phyloP scores from a whole-genome alignment of 1,284 basidiomycete genomes.

The Microbotryomycetes sp. region DNA sequence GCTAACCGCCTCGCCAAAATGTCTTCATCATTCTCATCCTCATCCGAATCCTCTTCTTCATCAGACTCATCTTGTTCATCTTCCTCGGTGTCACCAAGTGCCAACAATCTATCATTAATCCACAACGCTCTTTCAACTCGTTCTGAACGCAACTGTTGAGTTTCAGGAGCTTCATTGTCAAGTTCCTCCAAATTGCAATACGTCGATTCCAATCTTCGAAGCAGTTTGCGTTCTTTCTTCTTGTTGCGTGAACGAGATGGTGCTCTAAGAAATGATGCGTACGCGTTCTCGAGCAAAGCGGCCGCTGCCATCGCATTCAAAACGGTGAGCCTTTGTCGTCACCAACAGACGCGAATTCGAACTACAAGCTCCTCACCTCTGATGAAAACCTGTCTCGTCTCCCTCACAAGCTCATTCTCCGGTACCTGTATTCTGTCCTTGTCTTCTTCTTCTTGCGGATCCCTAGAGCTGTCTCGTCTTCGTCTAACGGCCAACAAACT shows the following conservation, averaged over 20 bases:
- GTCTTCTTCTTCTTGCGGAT: constrained; percentile 42
- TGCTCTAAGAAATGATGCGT: constrained; percentile 26
- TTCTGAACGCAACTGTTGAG: constrained; percentile 20
- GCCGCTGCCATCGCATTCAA: constrained; percentile 16
- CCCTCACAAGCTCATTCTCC: constrained; percentile 32
- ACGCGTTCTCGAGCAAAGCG: constrained; percentile 32
- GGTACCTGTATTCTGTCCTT: constrained; percentile 32
- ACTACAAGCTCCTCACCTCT: constrained; percentile 18
- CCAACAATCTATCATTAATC: constrained; percentile 28
- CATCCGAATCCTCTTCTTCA: neutral
- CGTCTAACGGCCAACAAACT: constrained; percentile 14
- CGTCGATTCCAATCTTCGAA: constrained; percentile 28
- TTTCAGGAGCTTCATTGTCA: constrained; percentile 30
- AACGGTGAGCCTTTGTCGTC: neutral
- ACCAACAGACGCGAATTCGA: neutral
- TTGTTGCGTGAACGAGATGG: neutral
- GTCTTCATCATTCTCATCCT: neutral
- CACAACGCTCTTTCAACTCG: constrained; percentile 32
- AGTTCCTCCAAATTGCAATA: constrained; percentile 30
- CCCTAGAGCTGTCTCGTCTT: constrained; percentile 8
- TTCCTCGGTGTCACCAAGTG: constrained; percentile 1
- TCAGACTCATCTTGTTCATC: neutral
- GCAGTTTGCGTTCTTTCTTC: constrained; percentile 20
- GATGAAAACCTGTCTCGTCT: constrained; percentile 33
- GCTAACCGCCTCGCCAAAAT: neutral